Conservation (phyloP, 768 basidiomycete species). For the Psilocybe cyanescens region DNA sequence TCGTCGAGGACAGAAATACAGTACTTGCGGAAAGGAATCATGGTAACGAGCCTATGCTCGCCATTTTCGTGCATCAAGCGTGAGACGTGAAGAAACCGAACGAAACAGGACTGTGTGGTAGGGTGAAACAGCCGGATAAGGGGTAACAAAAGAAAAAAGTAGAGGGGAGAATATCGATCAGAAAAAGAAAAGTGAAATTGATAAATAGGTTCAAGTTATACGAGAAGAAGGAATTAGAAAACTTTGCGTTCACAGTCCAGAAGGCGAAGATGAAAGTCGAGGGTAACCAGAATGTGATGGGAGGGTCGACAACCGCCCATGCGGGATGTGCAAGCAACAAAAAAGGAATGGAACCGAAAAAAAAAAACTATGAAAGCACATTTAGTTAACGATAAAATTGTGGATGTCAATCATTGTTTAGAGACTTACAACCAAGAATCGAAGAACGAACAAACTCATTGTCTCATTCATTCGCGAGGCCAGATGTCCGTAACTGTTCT, state of each 20-base stretch:
- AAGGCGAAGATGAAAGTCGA: neutral
- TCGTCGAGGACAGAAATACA: conserved; percentile 6
- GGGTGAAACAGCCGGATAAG: neutral
- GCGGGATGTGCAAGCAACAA: conserved; percentile 12
- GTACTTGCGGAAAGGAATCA: conserved; percentile 1
- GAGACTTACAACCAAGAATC: conserved; percentile 11
- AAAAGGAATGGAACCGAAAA: conserved; percentile 6
- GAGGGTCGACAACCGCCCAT: neutral
- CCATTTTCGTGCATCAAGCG: conserved; percentile 5
- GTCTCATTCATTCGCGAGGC: conserved; percentile 27
- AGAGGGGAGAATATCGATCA: conserved; percentile 9
- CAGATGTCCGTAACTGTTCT: conserved; percentile 52
- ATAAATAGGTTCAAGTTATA: conserved; percentile 21
- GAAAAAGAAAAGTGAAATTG: conserved; percentile 5
- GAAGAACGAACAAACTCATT: neutral
- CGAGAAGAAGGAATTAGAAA: conserved; percentile 1
- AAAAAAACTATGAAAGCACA: neutral
- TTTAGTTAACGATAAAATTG: neutral
- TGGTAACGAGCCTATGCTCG: conserved; percentile 5
- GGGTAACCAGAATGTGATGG: neutral
- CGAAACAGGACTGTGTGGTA: neutral
- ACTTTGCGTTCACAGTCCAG: conserved; percentile 11
- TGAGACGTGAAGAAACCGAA: neutral
- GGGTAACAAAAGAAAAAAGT: conserved; percentile 3
- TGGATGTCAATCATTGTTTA: neutral